Evolutionary conservation across 306 rosid species (phyloP), one percentile per base, ranked within the genome.

Genomic region (Medicago ruthenica): DNA sequence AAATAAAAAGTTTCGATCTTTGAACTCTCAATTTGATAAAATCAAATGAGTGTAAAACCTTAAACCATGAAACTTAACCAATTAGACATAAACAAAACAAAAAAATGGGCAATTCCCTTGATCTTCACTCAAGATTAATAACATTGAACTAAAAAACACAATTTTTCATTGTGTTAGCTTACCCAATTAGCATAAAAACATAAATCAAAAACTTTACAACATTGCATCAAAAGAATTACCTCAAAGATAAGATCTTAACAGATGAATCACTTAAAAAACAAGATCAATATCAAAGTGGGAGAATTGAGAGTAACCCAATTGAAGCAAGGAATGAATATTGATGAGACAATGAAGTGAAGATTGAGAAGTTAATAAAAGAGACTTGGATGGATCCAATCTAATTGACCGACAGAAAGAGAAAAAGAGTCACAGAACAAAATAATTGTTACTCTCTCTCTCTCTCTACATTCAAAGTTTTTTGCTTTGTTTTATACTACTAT

Each of bases 321-420:
- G 12, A 70, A 42, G 14, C 16, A 16, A 67, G 44, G 22, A 65
- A 75, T 31, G 62, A 47, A 22, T 10, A 4, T 4, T 68, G 63
- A 75, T 69, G 67, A 63, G 73, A 67, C 27, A 58, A 20, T 53
- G 67, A 3, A 3, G 7, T 36, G 24, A 54, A 69, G 70, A 70
- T 68, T 54, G 47, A 45, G 60, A 78, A 75, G 11, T 18, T 71
- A 81, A 66, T 22, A 39, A 68, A 71, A 68, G 78, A 79, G 74
- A 71, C 53, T 47, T 20, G 15, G 86, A 85, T 20, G 15, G 86
- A 85, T 50, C 58, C 9, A 83, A 85, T 85, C 77, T 37, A 81
- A 61, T 78, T 65, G 84, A 75, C 85, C 63, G 76, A 79, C 77
- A 13, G 59, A 85, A 48, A 85, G 78, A 77, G 71, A 80, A 31